Conservation (phyloP, 2,329 filamentous ascomycete species). For the Talaromyces marneffei region DNA sequence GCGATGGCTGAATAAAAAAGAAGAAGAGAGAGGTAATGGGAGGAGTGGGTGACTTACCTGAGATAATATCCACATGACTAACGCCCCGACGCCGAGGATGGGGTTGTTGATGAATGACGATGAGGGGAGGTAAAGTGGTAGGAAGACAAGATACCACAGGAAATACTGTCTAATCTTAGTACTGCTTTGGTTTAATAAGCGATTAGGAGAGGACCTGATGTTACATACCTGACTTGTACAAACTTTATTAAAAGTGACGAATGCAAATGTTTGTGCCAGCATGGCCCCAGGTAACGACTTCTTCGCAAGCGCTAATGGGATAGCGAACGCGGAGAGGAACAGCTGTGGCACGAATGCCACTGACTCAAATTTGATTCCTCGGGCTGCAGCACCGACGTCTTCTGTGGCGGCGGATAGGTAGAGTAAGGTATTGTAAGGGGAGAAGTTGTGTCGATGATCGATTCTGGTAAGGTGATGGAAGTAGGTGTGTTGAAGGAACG, state of each 20-base stretch:
- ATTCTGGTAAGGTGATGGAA: constrained; percentile 87
- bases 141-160: constrained; percentile 92
- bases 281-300: constrained; percentile 75
- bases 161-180: constrained; percentile 65
- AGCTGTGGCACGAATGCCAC: constrained; percentile 87
- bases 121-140: constrained; percentile 80
- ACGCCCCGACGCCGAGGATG: constrained; percentile 57
- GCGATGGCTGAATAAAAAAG: too few relatives aligned
- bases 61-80: constrained; percentile 65
- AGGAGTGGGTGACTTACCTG: constrained; percentile 46
- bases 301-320: constrained; percentile 72
- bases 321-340: constrained; percentile 67
- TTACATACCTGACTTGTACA: constrained; percentile 90
- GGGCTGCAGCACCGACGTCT: constrained; percentile 11
- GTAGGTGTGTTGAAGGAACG: constrained; percentile 85
- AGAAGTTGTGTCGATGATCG: constrained; percentile 98
- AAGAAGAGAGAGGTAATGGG: not conserved
- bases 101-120: constrained; percentile 64
- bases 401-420: constrained; percentile 70
- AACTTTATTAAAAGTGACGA: constrained; percentile 97
- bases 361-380: constrained; percentile 56
- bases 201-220: too few relatives aligned
- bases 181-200: not conserved
- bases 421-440: constrained; percentile 85
- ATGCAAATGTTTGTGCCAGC: constrained; percentile 93